Base-by-base conservation (phyloP, 139 green algal genomes). In the Volvox africanus region DNA sequence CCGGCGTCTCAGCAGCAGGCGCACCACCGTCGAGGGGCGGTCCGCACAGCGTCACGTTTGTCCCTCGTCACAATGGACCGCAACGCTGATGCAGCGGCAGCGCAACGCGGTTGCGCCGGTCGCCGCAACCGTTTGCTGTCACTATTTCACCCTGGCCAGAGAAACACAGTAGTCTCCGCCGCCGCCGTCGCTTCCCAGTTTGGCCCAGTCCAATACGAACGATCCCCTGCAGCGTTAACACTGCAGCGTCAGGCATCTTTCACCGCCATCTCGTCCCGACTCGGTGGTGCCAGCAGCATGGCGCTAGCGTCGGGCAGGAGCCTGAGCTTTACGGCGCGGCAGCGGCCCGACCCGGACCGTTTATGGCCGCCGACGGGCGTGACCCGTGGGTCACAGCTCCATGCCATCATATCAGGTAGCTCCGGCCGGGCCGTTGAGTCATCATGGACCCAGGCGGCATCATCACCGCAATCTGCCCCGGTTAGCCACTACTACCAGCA, bases 111-210 rank as follows among this genome's bases (percentile, higher is more conserved):
- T 30, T 6, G 17, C 75, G 26, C 24, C 26, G 75, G 75, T 35
- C 75, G 75, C 75, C 75, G 75, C 30, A 55, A 24, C 75, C 75
- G 75, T 35, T 35, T 81, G 75, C 32, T 81, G 30, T 81, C 75
- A 30, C 30, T 81, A 33, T 81, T 55, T 19, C 30, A 21, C 75
- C 32, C 32, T 20, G 5, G 13, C 9, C 30, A 20, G 9, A 55
- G 28, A 2, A 81, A 55, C 30, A 20, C 75, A 1, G 71, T 30
- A 16, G 71, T 30, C 22, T n/a, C 21, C 71, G 71, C 21, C 26
- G 71, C 21, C 71, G 71, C 21, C 71, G 71, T 18, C 71, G 2
- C 71, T n/a, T 30, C 71, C 26, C 71, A 33, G 71, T 30, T 30
- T 36, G 32, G 18, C 26, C 71, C 71, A 35, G 24, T 79, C 18